phyloP scores from a whole-genome alignment of 2,329 filamentous ascomycete genomes.

The Pseudonectria buxi region DNA sequence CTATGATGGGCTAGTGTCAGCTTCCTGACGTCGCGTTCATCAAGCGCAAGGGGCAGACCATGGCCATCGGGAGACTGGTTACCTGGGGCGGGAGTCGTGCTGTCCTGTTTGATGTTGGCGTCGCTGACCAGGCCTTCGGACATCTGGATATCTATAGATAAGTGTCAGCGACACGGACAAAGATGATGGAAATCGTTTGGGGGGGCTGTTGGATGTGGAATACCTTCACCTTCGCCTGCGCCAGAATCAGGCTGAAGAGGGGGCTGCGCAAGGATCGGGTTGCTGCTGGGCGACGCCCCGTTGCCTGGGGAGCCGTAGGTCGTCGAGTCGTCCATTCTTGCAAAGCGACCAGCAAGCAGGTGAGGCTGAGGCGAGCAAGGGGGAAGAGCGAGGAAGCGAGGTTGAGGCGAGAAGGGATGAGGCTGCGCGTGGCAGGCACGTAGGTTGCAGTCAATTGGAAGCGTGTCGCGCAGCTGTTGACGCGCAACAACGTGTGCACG shows the following conservation, averaged over 20 bases:
- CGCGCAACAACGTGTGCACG: constrained; percentile 3
- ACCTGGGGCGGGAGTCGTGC: constrained; percentile 50
- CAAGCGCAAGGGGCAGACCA: constrained; percentile 63
- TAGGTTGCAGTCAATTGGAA: too few species aligned
- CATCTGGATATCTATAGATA: constrained; percentile 56
- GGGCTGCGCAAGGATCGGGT: constrained; percentile 50
- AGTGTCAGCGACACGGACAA: constrained; percentile 11
- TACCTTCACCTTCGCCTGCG: constrained; percentile 42
- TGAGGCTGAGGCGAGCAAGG: constrained; percentile 5
- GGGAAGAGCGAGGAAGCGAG: constrained; percentile 10
- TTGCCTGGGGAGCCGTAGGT: constrained; percentile 52
- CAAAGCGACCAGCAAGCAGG: constrained; percentile 10
- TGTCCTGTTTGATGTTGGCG: constrained; percentile 53
- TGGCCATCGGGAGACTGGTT: constrained; percentile 24
- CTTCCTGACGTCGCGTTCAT: constrained; percentile 48
- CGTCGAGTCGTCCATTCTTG: constrained; percentile 54
- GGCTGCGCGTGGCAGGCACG: too few species aligned
- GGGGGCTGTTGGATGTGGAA: not conserved
- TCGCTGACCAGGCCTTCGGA: constrained; percentile 43
- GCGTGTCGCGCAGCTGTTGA: constrained; percentile 7
- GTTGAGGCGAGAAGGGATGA: constrained; percentile 2
- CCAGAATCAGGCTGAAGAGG: constrained; percentile 40
- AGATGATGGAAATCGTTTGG: too few species aligned
- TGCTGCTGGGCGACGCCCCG: constrained; percentile 49
- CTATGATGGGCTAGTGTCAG: constrained; percentile 28